phyloP scores from a whole-genome alignment of 139 green algal species.

The Klebsormidium nitens region DNA sequence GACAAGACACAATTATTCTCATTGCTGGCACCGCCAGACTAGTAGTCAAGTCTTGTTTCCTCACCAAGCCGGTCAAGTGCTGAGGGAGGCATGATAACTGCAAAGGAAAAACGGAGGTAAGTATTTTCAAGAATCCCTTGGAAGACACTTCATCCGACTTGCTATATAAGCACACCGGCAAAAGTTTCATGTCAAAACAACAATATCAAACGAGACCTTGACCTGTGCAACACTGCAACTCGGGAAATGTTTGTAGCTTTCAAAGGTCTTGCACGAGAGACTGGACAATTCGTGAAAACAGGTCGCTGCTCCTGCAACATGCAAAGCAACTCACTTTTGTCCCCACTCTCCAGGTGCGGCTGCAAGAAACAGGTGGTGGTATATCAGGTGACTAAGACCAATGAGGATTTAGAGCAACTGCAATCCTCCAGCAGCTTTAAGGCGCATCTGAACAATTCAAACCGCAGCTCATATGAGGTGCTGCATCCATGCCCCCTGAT shows the following conservation, averaged over 20 bases:
- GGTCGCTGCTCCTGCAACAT: constrained; percentile 2
- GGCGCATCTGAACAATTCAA: too few relatives aligned
- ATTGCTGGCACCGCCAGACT: not conserved
- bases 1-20: not conserved
- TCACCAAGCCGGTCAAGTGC: constrained; percentile 84
- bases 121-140: constrained; percentile 4
- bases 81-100: constrained; percentile 90
- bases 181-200: not conserved
- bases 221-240: not conserved
- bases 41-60: constrained; percentile 16
- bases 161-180: not conserved
- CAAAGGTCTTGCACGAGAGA: not conserved
- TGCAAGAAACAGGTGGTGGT: constrained; percentile 14
- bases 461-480: too few relatives aligned
- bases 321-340: constrained; percentile 40
- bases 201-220: not conserved
- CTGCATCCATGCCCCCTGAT: too few relatives aligned
- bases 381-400: too few relatives aligned
- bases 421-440: too few relatives aligned
- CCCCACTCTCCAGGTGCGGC: constrained; percentile 42
- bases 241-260: not conserved
- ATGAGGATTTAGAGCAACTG: too few relatives aligned
- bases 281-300: constrained; percentile 5
- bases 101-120: not conserved
- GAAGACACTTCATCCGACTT: constrained; percentile 8